Evolutionary conservation across 352 stramenopile genomes (phyloP).

Genomic region (Globisporangium acanthophoron): DNA sequence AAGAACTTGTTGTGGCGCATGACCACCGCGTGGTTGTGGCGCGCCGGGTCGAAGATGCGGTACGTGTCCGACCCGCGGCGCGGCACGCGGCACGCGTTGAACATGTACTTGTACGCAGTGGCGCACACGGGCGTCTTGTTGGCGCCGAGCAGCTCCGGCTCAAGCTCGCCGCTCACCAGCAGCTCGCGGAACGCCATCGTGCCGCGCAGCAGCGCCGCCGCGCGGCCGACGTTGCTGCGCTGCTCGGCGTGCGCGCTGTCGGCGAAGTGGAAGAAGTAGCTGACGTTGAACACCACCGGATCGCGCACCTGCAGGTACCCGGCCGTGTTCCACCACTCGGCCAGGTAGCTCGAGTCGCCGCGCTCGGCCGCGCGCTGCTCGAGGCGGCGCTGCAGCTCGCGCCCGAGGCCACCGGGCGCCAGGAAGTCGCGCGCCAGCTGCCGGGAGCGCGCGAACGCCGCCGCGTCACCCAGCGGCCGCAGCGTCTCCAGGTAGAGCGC

Average conservation of each 20-base stretch:
- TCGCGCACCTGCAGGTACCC: constrained; percentile 75
- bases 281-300: constrained; percentile 86
- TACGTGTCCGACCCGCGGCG: constrained; percentile 62
- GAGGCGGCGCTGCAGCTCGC: constrained; percentile 74
- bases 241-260: constrained; percentile 56
- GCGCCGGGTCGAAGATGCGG: constrained; percentile 87
- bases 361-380: constrained; percentile 43
- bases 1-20: constrained; percentile 83
- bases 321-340: constrained; percentile 78
- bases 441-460: constrained; percentile 71
- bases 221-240: constrained; percentile 55
- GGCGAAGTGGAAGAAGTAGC: constrained; percentile 87
- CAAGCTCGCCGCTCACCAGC: constrained; percentile 78
- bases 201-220: constrained; percentile 80
- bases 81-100: constrained; percentile 94
- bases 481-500: constrained; percentile 87
- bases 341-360: constrained; percentile 60
- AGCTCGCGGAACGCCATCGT: constrained; percentile 88
- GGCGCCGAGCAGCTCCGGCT: constrained; percentile 85
- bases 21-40: constrained; percentile 87
- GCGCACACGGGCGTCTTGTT: constrained; percentile 90
- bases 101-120: constrained; percentile 93
- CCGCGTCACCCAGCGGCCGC: constrained; percentile 66
- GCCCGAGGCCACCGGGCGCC: constrained; percentile 39
- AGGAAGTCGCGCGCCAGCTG: constrained; percentile 73